phyloP scores from a whole-genome alignment of 208 protist genomes.

The Leishmania lainsoni region DNA sequence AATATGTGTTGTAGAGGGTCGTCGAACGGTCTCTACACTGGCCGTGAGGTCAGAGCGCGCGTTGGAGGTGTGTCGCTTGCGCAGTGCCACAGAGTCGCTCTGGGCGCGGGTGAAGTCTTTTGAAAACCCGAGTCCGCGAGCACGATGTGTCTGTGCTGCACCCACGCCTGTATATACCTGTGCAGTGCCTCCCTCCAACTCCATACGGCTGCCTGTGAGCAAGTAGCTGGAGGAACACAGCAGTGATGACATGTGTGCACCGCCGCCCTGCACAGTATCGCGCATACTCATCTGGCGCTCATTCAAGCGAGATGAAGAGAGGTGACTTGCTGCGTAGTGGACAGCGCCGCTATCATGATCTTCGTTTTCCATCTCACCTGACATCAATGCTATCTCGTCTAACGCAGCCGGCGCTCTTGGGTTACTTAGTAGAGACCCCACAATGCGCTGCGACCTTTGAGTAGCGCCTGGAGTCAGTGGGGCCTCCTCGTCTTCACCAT shows the following conservation, averaged over 20 bases:
- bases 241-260: not conserved
- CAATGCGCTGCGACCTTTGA: not conserved
- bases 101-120: not conserved
- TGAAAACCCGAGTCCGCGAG: not conserved
- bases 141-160: not conserved
- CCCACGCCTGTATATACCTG: too few relatives aligned
- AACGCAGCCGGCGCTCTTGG: not conserved
- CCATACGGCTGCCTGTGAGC: not conserved
- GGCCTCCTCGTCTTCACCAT: not conserved
- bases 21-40: not conserved
- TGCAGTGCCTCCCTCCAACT: not conserved
- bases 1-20: not conserved
- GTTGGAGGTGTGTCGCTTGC: not conserved
- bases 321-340: not conserved
- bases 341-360: not conserved
- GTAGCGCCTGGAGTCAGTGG: not conserved
- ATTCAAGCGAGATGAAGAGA: not conserved
- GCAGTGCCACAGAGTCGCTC: not conserved
- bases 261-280: not conserved
- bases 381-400: not conserved
- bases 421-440: not conserved
- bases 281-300: not conserved
- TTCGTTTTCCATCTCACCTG: not conserved
- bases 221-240: not conserved
- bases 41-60: not conserved